A percentile compares a stretch with the other conserved stretches of the same genome.
phyloP scores from a whole-genome alignment of 1,284 basidiomycete species.

The Tylopilus orsonianus region DNA sequence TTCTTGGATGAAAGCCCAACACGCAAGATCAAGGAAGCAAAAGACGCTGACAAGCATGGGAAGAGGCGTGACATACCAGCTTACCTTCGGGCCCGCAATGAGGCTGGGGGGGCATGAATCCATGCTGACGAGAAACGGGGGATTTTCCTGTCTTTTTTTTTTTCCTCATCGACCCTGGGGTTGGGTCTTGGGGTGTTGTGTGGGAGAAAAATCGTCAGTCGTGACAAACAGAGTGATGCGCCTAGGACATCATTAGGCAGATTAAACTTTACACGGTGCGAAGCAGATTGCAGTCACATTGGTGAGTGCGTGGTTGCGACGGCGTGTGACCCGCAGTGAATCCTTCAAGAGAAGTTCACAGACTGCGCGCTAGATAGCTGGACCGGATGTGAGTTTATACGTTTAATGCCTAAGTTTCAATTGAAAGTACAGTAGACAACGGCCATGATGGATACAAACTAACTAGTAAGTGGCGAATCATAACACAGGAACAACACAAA shows the following conservation, averaged over 20 bases:
- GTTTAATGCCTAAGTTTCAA: background rate
- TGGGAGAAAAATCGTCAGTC: background rate
- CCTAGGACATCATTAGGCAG: constrained; percentile 1
- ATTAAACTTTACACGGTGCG: constrained; percentile 11
- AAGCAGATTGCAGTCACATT: no score
- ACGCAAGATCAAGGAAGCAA: background rate
- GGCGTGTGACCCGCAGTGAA: background rate
- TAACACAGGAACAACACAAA: no score
- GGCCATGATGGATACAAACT: no score
- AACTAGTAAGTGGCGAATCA: no score
- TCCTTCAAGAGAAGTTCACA: background rate
- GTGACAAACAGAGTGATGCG: background rate
- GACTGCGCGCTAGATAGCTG: no score
- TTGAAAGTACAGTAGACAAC: background rate
- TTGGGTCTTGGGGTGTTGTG: background rate
- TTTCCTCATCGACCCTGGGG: background rate
- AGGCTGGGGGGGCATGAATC: background rate
- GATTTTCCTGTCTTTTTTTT: background rate
- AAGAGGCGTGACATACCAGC: background rate
- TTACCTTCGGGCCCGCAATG: constrained; percentile 10
- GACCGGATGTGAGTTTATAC: no score
- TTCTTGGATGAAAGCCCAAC: constrained; percentile 1
- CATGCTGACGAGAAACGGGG: background rate
- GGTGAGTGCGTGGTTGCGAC: no score
- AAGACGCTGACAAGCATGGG: constrained; percentile 10